Base-by-base conservation (phyloP, 441 rosid genomes). In the Pelargonium citronellum region DNA sequence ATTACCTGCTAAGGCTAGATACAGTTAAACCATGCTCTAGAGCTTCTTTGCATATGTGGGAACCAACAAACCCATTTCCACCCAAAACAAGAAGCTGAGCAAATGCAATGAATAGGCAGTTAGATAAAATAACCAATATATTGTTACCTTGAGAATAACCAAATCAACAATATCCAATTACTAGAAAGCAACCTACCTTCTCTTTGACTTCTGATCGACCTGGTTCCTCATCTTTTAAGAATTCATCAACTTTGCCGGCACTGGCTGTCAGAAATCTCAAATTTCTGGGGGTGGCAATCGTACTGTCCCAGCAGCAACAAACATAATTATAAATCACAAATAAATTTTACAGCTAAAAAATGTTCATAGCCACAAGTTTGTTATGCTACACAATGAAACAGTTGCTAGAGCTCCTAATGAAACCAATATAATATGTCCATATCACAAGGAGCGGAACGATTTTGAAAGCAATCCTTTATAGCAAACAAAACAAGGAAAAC, bases 61-160 rank as follows among this genome's bases (percentile, higher is more conserved):
- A 78, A 58, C 87, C 87, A 16, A 84, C 87, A 76, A 75, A 84
- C 15, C 85, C 85, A 37, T 76, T 84, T 79, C 85, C 87, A 72
- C 87, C 85, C 24, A 84, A 75, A 66, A 84, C 85, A 70, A 82
- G 79, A 43, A 82, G 67, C 88, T 80, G 63, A 69, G 75, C 49
- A 51, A 51, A 51, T 13, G n/a, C 58, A 51, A 51, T n/a, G n/a
- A n/a, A 51, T 6, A 49, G 12, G 15, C n/a, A 70, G 75, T 69
- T 9, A 53, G 16, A 79, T 24, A 0, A 1, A 24, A 13, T n/a
- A 1, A 64, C 27, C 57, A 17, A 7, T 17, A 43, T 46, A 5
- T 53, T 22, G 0, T 30, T 8, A 9, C 63, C 24, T 46, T 0
- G 16, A 46, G 0, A 64, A 20, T 27, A 4, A 60, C 62, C 10